phyloP scores from a whole-genome alignment of 1,284 basidiomycete species.

The Stereum hirsutum region DNA sequence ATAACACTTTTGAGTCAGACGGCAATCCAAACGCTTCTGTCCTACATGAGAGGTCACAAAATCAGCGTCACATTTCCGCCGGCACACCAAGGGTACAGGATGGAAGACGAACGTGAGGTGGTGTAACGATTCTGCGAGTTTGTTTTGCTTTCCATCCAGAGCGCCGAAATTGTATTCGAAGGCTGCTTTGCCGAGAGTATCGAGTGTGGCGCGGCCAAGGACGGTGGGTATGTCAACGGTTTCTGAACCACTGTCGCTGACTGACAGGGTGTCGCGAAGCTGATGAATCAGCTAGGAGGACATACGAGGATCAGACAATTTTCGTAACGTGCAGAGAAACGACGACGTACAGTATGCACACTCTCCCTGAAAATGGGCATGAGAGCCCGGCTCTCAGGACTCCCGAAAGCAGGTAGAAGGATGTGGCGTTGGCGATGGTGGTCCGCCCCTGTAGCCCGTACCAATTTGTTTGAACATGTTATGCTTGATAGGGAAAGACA shows the following conservation, averaged over 20 bases:
- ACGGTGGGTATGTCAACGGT: slow-evolving; percentile 9
- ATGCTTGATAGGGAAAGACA: not conserved
- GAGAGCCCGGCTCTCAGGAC: not conserved
- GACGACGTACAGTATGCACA: no score
- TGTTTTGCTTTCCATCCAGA: slow-evolving; percentile 9
- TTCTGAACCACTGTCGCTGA: not conserved
- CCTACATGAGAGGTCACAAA: no score
- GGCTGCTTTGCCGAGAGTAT: slow-evolving; percentile 15
- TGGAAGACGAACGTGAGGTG: not conserved
- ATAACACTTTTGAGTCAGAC: slow-evolving; percentile 15
- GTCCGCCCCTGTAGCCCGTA: slow-evolving; percentile 16
- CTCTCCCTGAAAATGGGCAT: not conserved
- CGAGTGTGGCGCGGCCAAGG: slow-evolving; percentile 12
- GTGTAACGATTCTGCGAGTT: slow-evolving; percentile 5
- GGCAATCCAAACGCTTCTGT: slow-evolving; percentile 11
- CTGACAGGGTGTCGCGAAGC: slow-evolving; percentile 5
- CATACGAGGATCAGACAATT: not conserved
- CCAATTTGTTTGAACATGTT: not conserved
- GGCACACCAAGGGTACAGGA: no score
- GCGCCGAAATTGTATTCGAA: slow-evolving; percentile 16
- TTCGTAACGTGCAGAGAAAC: no score
- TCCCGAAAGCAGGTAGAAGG: slow-evolving; percentile 10
- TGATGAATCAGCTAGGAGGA: slow-evolving; percentile 1
- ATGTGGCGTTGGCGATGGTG: slow-evolving; percentile 20
- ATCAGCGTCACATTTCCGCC: no score